A percentile compares a stretch with the other conserved stretches of the same genome.
phyloP scores from a whole-genome alignment of 768 basidiomycete genomes.

The Lactifluus hygrophoroides region DNA sequence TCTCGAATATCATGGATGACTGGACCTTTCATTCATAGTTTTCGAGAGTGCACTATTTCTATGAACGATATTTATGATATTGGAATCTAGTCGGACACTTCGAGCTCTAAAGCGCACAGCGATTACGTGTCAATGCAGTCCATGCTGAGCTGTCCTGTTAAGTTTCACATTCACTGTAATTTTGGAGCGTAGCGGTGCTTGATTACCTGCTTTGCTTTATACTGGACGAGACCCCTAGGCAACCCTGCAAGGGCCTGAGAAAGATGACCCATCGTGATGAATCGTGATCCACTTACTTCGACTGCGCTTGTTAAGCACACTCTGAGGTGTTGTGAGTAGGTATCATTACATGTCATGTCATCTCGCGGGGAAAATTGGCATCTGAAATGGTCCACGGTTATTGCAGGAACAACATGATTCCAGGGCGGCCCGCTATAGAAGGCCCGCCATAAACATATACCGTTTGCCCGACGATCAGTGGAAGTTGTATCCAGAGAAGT shows the following conservation, averaged over 20 bases:
- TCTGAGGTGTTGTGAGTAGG: background rate
- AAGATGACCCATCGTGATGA: too few relatives aligned
- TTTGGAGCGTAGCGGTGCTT: background rate
- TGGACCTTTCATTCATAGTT: background rate
- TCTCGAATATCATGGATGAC: slow-evolving; percentile 5
- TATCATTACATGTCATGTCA: background rate
- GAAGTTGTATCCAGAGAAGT: background rate
- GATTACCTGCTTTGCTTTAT: background rate
- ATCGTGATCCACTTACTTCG: background rate
- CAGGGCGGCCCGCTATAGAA: background rate
- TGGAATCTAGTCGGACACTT: background rate
- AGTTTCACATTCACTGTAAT: background rate
- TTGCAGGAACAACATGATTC: background rate
- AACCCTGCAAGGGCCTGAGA: background rate
- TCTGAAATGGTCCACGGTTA: background rate
- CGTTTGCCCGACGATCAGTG: background rate
- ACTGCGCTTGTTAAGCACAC: background rate
- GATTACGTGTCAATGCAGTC: background rate
- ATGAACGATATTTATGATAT: slow-evolving; percentile 6
- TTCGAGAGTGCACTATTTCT: background rate
- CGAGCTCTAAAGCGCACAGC: slow-evolving; percentile 24
- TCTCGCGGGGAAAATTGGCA: background rate
- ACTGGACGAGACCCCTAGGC: background rate
- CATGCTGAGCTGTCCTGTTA: slow-evolving; percentile 12
- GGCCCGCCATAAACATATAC: background rate